Conservation (phyloP, 805 yeast species). For the Hanseniaspora singularis region DNA sequence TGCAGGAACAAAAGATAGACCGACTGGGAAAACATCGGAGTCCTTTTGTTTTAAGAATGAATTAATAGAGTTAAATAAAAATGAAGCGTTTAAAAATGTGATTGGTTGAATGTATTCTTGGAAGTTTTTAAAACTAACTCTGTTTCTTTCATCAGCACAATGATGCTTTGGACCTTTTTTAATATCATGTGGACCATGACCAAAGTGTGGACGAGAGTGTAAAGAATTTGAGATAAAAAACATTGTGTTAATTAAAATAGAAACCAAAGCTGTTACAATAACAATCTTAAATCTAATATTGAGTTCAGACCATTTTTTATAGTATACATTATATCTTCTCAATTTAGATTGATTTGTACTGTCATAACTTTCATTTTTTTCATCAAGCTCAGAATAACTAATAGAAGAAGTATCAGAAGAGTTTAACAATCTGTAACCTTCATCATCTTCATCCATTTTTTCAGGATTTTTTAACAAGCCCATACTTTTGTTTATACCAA, state of each 20-base stretch:
- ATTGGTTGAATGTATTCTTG: conserved; percentile 24
- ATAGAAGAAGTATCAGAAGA: too few species aligned
- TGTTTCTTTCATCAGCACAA: too few species aligned
- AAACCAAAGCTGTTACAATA: background rate
- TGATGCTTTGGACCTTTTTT: too few species aligned
- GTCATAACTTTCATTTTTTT: background rate
- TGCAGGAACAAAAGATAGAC: conserved; percentile 50
- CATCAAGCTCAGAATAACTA: too few species aligned
- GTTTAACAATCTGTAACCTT: too few species aligned
- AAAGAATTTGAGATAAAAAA: too few species aligned
- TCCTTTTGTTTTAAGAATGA: conserved; percentile 43
- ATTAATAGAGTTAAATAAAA: conserved; percentile 44
- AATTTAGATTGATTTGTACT: too few species aligned
- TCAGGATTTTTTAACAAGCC: too few species aligned
- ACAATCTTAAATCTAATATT: conserved; percentile 5
- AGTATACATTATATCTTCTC: background rate
- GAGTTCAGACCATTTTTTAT: background rate
- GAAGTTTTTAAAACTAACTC: conserved; percentile 20
- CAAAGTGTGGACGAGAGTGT: too few species aligned
- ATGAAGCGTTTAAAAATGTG: conserved; percentile 39
- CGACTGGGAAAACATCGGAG: conserved; percentile 42
- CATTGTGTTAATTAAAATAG: background rate
- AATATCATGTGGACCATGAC: too few species aligned
- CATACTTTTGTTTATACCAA: too few species aligned
- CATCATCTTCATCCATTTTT: too few species aligned